Conservation (phyloP, 2,329 filamentous ascomycete species). For the Epichloe aotearoae region DNA sequence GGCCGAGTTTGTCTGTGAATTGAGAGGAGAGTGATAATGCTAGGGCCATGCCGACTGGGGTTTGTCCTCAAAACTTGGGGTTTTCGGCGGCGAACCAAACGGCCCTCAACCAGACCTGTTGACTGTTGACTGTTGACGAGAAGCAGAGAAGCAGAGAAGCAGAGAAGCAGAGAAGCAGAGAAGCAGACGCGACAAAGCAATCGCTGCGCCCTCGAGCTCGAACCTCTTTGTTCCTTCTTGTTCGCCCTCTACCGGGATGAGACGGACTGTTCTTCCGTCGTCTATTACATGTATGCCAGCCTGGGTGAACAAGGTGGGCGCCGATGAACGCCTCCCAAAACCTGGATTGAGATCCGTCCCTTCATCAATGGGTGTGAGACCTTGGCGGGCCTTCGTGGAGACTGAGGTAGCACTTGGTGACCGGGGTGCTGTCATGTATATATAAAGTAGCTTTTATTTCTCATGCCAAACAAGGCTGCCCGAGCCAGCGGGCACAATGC, state of each 20-base stretch:
- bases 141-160: no score
- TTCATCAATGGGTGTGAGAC: conserved; percentile 27
- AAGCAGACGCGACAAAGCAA: no score
- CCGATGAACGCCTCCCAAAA: conserved; percentile 19
- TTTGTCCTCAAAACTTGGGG: not conserved
- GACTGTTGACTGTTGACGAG: not conserved
- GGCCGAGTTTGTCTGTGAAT: not conserved
- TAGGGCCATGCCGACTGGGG: not conserved
- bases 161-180: no score
- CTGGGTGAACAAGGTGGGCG: conserved; percentile 6
- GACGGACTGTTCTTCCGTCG: not conserved
- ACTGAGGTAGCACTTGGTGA: conserved; percentile 20
- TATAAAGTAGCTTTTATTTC: conserved; percentile 16
- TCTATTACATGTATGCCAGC: not conserved
- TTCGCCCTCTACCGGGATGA: not conserved
- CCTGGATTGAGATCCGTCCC: conserved; percentile 25
- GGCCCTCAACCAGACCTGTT: not conserved
- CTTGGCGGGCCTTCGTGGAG: conserved; percentile 23
- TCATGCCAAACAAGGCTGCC: not conserved
- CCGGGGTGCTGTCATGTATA: conserved; percentile 20
- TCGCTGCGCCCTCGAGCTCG: no score
- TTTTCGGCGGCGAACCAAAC: not conserved
- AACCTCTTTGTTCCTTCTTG: no score
- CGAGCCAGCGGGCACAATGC: conserved; percentile 1
- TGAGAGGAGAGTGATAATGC: not conserved